These are phyloP conservation scores for Nothophytophthora sp. DNA, from an alignment of 352 stramenopile genomes.

Conservation along the genomic window DNA sequence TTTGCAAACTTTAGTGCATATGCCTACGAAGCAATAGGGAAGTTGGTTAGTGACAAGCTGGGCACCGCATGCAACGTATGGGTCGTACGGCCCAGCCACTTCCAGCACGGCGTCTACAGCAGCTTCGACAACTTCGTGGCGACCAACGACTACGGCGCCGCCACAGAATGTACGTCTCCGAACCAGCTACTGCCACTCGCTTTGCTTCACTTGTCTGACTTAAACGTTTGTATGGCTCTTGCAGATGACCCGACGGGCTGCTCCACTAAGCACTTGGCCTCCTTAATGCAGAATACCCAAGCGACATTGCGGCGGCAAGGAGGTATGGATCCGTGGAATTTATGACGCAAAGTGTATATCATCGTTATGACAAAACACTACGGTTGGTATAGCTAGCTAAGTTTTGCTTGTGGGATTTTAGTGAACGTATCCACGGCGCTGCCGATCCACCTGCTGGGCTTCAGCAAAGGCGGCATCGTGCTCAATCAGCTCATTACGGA, in stretches of 20 bases:
- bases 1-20: conserved; percentile 54
- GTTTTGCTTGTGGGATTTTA: conserved; percentile 6
- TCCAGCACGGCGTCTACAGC: conserved; percentile 49
- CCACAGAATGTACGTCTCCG: conserved; percentile 33
- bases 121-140: conserved; percentile 69
- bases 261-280: conserved; percentile 40
- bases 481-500: conserved; percentile 76
- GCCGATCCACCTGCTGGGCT: conserved; percentile 62
- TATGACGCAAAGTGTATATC: too few relatives aligned
- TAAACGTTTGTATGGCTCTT: conserved; percentile 5
- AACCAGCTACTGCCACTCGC: neutral
- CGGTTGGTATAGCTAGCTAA: conserved; percentile 6
- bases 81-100: conserved; percentile 48
- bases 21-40: conserved; percentile 49
- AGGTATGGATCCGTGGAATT: conserved; percentile 10
- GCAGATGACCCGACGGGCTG: conserved; percentile 35
- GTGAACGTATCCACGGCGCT: conserved; percentile 46
- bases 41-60: conserved; percentile 55
- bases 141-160: conserved; percentile 56
- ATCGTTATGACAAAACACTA: too few relatives aligned
- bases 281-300: conserved; percentile 41
- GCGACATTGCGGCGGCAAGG: conserved; percentile 20
- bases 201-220: neutral
- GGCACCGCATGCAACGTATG: conserved; percentile 53
- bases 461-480: conserved; percentile 70